Evolutionary conservation across 495 filamentous ascomycete genomes (phyloP), one percentile per base, ranked within the genome.

Genomic region (Hypoxylon cercidicola): DNA sequence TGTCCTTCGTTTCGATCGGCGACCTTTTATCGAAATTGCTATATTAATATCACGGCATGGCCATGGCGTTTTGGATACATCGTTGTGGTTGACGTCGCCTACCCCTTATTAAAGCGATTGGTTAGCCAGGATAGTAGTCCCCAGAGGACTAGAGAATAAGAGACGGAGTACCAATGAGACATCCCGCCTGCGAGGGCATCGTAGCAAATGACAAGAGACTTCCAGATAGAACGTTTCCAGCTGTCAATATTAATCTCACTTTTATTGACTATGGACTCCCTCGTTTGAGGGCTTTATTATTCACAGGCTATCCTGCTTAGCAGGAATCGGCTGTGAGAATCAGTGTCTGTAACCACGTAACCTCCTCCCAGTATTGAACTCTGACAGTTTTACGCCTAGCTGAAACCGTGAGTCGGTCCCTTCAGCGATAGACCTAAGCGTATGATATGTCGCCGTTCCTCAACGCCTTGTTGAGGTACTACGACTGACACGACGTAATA

Each of bases 31-130:
- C 28, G 52, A 40, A 56, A 45, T 52, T 52, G 50, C 50, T 47
- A 54, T 25, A 52, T 58, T 54, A 58, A 67, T 67, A 62, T 48
- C 18, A 46, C 28, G 50, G 53, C 53, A 55, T 56, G 13, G 54
- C 37, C 54, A 21, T 51, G 64, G 64, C 59, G 64, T 63, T 68
- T 43, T 13, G 55, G 59, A 59, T 19, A 59, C 56, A 59, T 18
- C 54, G 16, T 45, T 16, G 23, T 37, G 30, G 60, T 60, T 62
- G 59, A 50, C 53, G 62, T 55, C n/a, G 18, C 35, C 20, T 18
- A 3, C 28, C 20, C 18, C 16, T 11, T 45, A 34, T 30, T 20
- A 47, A 15, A 19, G 53, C 20, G 21, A 34, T 48, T 28, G 30
- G 19, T 23, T 25, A 55, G 46, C 40, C 43, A 32, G 49, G 52